A percentile compares a stretch with the other conserved stretches of the same genome.
Conservation (phyloP, 2,329 filamentous ascomycete species). For the Penicillium crustosum region DNA sequence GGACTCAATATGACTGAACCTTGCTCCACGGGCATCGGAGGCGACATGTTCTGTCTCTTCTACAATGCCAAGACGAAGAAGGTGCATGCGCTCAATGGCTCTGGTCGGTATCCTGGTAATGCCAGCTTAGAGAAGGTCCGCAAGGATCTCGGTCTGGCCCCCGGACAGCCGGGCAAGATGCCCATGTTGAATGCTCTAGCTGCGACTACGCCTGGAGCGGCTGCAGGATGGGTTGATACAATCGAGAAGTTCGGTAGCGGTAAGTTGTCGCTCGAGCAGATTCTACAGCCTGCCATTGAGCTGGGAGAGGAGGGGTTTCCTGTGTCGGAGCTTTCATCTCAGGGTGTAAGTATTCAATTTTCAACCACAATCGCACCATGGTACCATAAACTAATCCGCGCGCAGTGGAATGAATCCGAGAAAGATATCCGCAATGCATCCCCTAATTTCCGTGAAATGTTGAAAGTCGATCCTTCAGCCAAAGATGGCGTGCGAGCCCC, state of each 20-base stretch:
- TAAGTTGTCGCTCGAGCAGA: conserved; percentile 71
- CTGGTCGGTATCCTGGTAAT: conserved; percentile 74
- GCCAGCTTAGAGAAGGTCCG: conserved; percentile 70
- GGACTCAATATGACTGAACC: conserved; percentile 93
- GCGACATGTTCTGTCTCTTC: conserved; percentile 95
- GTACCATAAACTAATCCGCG: conserved; percentile 5
- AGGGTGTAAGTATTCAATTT: conserved; percentile 57
- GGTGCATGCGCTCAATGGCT: conserved; percentile 86
- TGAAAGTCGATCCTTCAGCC: conserved; percentile 72
- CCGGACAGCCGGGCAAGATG: conserved; percentile 60
- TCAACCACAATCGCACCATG: background rate
- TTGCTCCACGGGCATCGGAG: conserved; percentile 88
- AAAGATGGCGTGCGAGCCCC: conserved; percentile 73
- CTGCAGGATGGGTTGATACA: conserved; percentile 90
- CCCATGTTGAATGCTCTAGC: conserved; percentile 75
- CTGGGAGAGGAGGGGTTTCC: conserved; percentile 87
- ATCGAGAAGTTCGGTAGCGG: conserved; percentile 87
- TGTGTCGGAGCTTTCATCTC: conserved; percentile 74
- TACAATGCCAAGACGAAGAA: conserved; percentile 81
- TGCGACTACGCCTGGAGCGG: conserved; percentile 83
- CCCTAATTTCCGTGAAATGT: conserved; percentile 81
- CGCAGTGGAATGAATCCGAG: conserved; percentile 71
- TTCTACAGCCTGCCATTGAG: conserved; percentile 79
- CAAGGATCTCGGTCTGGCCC: conserved; percentile 64
- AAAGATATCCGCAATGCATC: conserved; percentile 67